Base-by-base conservation (phyloP, 371 early-diverging fungal species). In the Basidiobolus meristosporus region DNA sequence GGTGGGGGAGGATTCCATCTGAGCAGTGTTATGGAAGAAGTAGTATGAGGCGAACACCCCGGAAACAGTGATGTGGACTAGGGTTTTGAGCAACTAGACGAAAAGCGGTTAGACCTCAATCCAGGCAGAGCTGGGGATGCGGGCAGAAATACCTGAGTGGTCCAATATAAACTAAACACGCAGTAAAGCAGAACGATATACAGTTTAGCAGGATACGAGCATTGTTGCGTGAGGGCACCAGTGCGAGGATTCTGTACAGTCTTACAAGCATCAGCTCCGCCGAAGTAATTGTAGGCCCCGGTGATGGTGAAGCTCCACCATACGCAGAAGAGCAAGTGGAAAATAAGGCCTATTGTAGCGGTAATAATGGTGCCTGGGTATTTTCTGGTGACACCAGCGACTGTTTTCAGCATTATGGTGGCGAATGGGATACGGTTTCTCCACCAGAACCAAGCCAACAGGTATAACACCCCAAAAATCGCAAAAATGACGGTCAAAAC, bases 41-140 rank as follows among this genome's bases (percentile, higher is more conserved):
- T 82, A 88, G 40, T 63, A 78, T 0, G 82, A 68, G 12, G 81
- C 86, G 56, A 73, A 85, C 0, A 82, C 63, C 30, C 89, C 89
- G 17, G 79, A 60, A 19, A 86, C 49, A 10, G 81, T 79, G 15
- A 80, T 76, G 51, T 88, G 86, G 14, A 77, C 59, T 2, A 72
- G 62, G 45, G 83, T 82, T 15, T 68, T 59, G 40, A 88, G 71
- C 17, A 88, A 79, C n/a, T n/a, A n/a, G n/a, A n/a, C n/a, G n/a
- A n/a, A n/a, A n/a, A n/a, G n/a, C n/a, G n/a, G n/a, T n/a, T n/a
- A n/a, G n/a, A n/a, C n/a, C n/a, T n/a, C n/a, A n/a, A n/a, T n/a
- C n/a, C n/a, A n/a, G n/a, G n/a, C n/a, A n/a, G n/a, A n/a, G n/a
- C n/a, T n/a, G n/a, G n/a, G n/a, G n/a, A n/a, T n/a, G n/a, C n/a